Evolutionary conservation across 2,329 filamentous ascomycete species (phyloP), one percentile per base, ranked within the genome.

Genomic region (Metarhizium sp.): DNA sequence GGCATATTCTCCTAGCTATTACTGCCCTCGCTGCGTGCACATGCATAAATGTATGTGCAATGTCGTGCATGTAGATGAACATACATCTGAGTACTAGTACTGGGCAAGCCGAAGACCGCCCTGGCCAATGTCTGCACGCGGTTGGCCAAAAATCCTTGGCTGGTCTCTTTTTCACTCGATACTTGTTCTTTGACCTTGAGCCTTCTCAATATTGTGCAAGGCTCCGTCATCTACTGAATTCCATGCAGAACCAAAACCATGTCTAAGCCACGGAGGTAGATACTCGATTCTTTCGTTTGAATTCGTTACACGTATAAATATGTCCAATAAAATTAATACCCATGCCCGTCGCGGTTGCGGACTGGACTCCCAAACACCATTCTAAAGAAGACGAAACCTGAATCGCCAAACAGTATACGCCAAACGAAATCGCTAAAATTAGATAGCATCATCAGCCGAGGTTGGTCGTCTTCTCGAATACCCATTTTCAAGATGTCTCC

Each of bases 401-500:
- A 25, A 25, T 4, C 25, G 40, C 40, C 40, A 6, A 43, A 43
- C n/a, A 43, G 40, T 43, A n/a, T 43, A 43, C 40, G 40, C 40
- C 16, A 43, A 43, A 6, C 11, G n/a, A 43, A 43, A 6, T 43
- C 16, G 10, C 11, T n/a, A 1, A 6, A 18, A 6, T 14, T 6
- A 43, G 11, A 43, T 14, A 43, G 40, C 25, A 43, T 6, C 13
- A 6, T 16, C 2, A 16, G 16, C 40, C 40, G 40, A 43, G 40
- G 16, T 5, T 45, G 18, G 10, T 45, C 10, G 13, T 25, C 25
- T 25, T 25, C 40, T 43, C 29, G 29, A 36, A 50, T 20, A 25
- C n/a, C 34, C 34, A 36, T 7, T 53, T n/a, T 59, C 52, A 57
- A 51, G 60, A 62, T 47, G 62, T 54, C 59, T 63, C 63, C 66